Conservation (phyloP, 139 green algal genomes). For the Yamagishiella unicocca region DNA sequence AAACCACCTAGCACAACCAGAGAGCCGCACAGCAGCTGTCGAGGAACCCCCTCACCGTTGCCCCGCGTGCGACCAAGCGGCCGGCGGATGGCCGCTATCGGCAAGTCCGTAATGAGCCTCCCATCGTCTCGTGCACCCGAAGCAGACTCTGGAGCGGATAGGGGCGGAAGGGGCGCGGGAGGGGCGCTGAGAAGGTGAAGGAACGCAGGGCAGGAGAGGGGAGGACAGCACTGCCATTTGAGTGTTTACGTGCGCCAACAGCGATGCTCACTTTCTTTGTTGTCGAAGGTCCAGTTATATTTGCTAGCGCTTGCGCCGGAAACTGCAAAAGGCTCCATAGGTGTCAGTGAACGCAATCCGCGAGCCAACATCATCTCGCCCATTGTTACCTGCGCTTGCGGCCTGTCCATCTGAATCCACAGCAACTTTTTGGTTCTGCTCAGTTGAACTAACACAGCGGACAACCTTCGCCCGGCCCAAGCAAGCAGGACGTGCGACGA, state of each 20-base stretch:
- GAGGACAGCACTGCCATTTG: not conserved
- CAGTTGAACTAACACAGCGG: too few relatives aligned
- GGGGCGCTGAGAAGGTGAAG: not conserved
- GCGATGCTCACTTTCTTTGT: not conserved
- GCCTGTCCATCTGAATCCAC: not conserved
- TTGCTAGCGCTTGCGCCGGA: slow-evolving; percentile 9
- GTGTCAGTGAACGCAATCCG: too few relatives aligned
- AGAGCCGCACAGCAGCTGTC: too few relatives aligned
- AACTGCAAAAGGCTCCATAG: not conserved
- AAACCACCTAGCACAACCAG: not conserved
- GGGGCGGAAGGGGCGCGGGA: not conserved
- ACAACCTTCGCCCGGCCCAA: too few relatives aligned
- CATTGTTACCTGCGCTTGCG: not conserved
- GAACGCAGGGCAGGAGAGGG: not conserved
- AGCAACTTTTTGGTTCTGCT: too few relatives aligned
- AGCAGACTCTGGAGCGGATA: not conserved
- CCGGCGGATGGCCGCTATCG: slow-evolving; percentile 64
- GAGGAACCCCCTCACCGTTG: slow-evolving; percentile 74
- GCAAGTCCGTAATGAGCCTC: slow-evolving; percentile 58
- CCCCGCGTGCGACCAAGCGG: slow-evolving; percentile 67
- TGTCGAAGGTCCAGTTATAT: slow-evolving; percentile 61
- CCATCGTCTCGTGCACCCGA: not conserved
- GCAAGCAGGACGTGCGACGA: too few relatives aligned
- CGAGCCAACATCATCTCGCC: too few relatives aligned
- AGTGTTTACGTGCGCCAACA: too few relatives aligned